Evolutionary conservation across 1,284 basidiomycete genomes (phyloP).

Genomic region (Cryptococcus sp.): DNA sequence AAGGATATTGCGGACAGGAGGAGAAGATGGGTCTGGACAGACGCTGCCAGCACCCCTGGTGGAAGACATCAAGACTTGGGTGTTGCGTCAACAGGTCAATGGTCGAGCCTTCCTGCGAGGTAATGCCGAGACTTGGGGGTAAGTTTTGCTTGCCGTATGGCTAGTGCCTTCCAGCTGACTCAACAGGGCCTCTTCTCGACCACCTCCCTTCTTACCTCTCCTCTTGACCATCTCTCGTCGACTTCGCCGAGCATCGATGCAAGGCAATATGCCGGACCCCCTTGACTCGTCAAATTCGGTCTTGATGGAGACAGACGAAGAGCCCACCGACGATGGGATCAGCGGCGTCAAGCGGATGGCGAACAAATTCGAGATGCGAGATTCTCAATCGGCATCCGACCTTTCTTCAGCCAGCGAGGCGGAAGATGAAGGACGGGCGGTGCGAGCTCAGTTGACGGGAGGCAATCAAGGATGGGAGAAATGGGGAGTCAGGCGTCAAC

Average conservation of each 20-base stretch:
- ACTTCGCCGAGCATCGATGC: constrained; percentile 28
- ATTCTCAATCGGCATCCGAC: constrained; percentile 19
- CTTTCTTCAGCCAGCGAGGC: constrained; percentile 10
- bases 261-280: constrained; percentile 11
- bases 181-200: constrained; percentile 19
- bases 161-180: background rate
- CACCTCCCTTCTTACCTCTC: constrained; percentile 40
- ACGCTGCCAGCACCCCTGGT: constrained; percentile 33
- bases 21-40: constrained; percentile 29
- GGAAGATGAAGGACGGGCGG: constrained; percentile 2
- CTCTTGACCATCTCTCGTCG: constrained; percentile 32
- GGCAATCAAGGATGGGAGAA: constrained; percentile 26
- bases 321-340: constrained; percentile 11
- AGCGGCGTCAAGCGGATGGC: constrained; percentile 36
- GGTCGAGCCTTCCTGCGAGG: constrained; percentile 31
- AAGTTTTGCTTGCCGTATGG: constrained; percentile 6
- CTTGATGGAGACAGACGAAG: constrained; percentile 27
- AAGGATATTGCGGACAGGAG: constrained; percentile 35
- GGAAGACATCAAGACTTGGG: constrained; percentile 41
- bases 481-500: constrained; percentile 16
- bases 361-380: constrained; percentile 30
- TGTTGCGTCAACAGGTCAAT: constrained; percentile 31
- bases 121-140: constrained; percentile 29
- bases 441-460: constrained; percentile 31
- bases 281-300: constrained; percentile 14